Evolutionary conservation across 768 basidiomycete genomes (phyloP), one percentile per base, ranked within the genome.

Genomic region (Lactarius vividus): DNA sequence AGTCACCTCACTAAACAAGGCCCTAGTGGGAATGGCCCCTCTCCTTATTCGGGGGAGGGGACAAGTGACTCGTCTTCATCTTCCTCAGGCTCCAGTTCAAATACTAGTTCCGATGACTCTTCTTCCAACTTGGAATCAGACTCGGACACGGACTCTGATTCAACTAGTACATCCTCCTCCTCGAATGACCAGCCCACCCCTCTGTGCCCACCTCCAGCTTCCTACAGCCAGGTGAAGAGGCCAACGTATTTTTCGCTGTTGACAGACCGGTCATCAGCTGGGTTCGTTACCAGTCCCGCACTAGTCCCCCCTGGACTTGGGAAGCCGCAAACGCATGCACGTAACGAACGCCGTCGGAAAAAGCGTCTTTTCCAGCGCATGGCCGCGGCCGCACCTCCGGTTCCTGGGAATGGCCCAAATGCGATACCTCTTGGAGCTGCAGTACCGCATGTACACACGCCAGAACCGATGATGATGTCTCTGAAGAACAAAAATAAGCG

Each of bases 401-500:
- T 9, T 58, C 73, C 75, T 0, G 72, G 69, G 29, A 81, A 83
- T 0, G 77, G 77, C 6, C 71, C 77, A 7, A 87, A 88, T 71
- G 72, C 77, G 3, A 72, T 82, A 1, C 82, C 82, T 0, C 74
- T 85, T 5, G 82, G 82, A 46, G 16, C 63, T 6, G 57, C 67
- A 29, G 65, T 53, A n/a, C 18, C 56, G 2, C 31, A 52, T 49
- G 28, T 33, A 49, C n/a, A 57, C 61, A 16, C 56, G 13, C 49
- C 63, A 68, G 70, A 64, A 66, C 79, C 54, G 73, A 65, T 74
- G 67, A 76, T 85, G 83, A 78, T 83, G 49, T 84, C 84, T 0
- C 75, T 90, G 26, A 79, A 83, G 53, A 91, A 89, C 73, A 91
- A 89, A 75, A 91, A 90, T 75, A 92, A 91, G 74, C 84, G 83